These are phyloP conservation scores for Phaeotremella skinneri DNA, from an alignment of 768 basidiomycete genomes.

Conservation along the genomic window DNA sequence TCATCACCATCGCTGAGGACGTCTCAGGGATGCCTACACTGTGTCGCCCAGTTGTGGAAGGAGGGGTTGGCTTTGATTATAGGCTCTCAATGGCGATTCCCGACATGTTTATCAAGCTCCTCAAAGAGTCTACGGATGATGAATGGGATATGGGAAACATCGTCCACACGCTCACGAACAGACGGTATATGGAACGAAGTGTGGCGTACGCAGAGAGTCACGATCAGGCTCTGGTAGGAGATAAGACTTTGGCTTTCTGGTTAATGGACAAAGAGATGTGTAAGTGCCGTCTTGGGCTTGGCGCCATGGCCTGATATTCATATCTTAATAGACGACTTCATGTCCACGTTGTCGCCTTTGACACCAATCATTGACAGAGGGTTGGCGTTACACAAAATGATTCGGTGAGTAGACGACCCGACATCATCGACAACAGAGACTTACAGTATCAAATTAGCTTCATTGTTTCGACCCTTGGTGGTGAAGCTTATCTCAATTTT, in stretches of 20 bases:
- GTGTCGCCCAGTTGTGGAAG: slow-evolving; percentile 69
- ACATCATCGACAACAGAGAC: not conserved
- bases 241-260: slow-evolving; percentile 99
- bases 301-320: not conserved
- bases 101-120: slow-evolving; percentile 99
- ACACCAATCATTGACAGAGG: slow-evolving; percentile 86
- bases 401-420: slow-evolving; percentile 61
- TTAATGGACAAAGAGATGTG: slow-evolving; percentile 99
- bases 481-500: slow-evolving; percentile 97
- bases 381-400: slow-evolving; percentile 93
- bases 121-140: slow-evolving; percentile 84
- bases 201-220: slow-evolving; percentile 94
- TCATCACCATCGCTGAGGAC: slow-evolving; percentile 94
- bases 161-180: slow-evolving; percentile 82
- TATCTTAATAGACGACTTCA: slow-evolving; percentile 69
- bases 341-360: slow-evolving; percentile 80
- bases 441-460: slow-evolving; percentile 57
- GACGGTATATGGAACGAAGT: slow-evolving; percentile 83
- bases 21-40: slow-evolving; percentile 99
- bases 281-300: slow-evolving; percentile 53
- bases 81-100: slow-evolving; percentile 97
- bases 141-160: slow-evolving; percentile 87
- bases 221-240: slow-evolving; percentile 96
- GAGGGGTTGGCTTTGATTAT: slow-evolving; percentile 97
- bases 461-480: slow-evolving; percentile 85